phyloP scores from a whole-genome alignment of 1,284 basidiomycete species.

The Cryptococcus jaspeensis region DNA sequence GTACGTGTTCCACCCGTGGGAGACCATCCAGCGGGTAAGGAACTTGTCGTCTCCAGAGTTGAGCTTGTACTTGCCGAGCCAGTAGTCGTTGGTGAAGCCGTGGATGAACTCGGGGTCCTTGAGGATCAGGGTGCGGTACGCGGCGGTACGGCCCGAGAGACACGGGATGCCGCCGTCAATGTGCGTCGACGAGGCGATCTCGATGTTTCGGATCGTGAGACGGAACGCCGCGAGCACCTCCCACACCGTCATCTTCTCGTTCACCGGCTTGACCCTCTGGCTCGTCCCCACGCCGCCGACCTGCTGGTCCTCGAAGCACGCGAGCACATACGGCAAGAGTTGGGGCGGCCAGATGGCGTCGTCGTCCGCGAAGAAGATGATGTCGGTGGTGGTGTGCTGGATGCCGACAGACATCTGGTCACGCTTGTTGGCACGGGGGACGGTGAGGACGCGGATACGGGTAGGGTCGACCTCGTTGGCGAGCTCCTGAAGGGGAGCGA shows the following conservation, averaged over 20 bases:
- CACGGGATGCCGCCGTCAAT: conserved; percentile 90
- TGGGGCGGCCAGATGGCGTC: conserved; percentile 93
- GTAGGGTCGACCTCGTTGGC: conserved; percentile 79
- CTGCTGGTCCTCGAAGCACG: conserved; percentile 90
- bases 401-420: conserved; percentile 90
- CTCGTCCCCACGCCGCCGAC: conserved; percentile 87
- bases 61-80: conserved; percentile 87
- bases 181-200: conserved; percentile 81
- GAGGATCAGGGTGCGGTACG: conserved; percentile 86
- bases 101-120: conserved; percentile 89
- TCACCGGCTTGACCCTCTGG: conserved; percentile 79
- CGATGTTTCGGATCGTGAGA: conserved; percentile 86
- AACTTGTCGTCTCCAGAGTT: conserved; percentile 93
- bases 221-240: conserved; percentile 89
- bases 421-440: conserved; percentile 88
- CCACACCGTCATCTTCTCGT: conserved; percentile 81
- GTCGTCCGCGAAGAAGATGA: conserved; percentile 93
- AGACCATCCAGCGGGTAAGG: conserved; percentile 93
- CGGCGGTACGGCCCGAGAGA: conserved; percentile 85
- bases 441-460: conserved; percentile 79
- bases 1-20: conserved; percentile 88
- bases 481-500: conserved; percentile 76
- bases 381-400: conserved; percentile 81
- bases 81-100: conserved; percentile 89
- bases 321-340: conserved; percentile 76